Evolutionary conservation across 139 green algal genomes (phyloP), one percentile per base, ranked within the genome.

Genomic region (Chlorella sorokiniana): DNA sequence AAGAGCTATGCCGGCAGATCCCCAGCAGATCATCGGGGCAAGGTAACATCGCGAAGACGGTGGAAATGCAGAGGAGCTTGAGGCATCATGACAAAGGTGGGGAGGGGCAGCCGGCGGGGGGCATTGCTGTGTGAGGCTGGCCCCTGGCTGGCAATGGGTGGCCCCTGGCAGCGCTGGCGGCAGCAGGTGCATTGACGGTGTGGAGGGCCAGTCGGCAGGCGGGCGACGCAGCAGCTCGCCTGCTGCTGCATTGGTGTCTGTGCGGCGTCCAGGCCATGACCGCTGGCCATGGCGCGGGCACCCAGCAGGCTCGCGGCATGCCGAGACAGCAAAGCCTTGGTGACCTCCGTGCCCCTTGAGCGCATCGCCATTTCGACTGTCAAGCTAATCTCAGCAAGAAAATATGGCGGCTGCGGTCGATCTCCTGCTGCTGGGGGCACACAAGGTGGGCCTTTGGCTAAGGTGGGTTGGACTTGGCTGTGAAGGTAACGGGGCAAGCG

Each of bases 171-270:
- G 37, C 69, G 69, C 42, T n/a, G 42, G 35, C 37, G 64, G 18
- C n/a, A 42, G 69, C 44, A 42, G n/a, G n/a, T 3, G 64, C 35
- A 64, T 5, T 29, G 69, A n/a, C 42, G 42, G 69, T 9, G 25
- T 18, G 18, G 54, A 18, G 18, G 59, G 9, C 59, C 59, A 65
- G 27, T 29, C 25, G 27, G 27, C 67, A 52, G 38, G 33, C n/a
- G 63, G 63, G 31, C 44, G 37, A 56, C 37, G 41, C n/a, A n/a
- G 42, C 72, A 33, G 31, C 44, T 41, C 56, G 33, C 80, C 59
- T 84, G 63, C 69, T 83, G 78, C 62, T 81, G 83, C 59, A 56
- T 23, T 6, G 83, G 38, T 0, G 65, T 80, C 65, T 80, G 76
- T 1, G 83, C 83, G 1, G 83, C 65, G 38, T 87, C 75, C 59